These are phyloP conservation scores for Coelastrella sp. DNA, from an alignment of 139 green algal genomes.

Conservation along the genomic window DNA sequence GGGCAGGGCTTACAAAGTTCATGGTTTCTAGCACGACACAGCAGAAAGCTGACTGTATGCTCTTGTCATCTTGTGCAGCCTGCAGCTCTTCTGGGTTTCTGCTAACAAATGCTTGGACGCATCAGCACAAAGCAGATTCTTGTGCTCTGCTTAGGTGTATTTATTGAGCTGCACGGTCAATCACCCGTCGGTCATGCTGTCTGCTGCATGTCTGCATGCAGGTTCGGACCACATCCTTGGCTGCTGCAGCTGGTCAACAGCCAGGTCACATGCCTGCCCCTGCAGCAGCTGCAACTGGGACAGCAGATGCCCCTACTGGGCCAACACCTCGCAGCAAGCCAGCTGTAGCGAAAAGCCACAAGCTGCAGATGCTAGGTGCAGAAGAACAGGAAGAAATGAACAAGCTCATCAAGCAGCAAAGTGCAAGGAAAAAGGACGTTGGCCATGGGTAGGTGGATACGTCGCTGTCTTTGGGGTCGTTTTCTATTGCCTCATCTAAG, in stretches of 20 bases:
- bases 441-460: not conserved
- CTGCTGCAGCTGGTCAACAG: not conserved
- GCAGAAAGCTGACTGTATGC: no score
- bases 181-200: no score
- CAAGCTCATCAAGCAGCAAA: not conserved
- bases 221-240: not conserved
- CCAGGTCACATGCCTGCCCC: not conserved
- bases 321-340: not conserved
- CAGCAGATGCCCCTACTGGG: not conserved
- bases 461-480: no score
- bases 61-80: no score
- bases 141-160: no score
- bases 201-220: not conserved
- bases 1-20: no score
- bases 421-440: not conserved
- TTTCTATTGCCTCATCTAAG: no score
- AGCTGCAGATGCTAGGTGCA: not conserved
- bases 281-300: not conserved
- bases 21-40: no score
- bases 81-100: no score
- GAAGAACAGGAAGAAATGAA: not conserved
- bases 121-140: no score
- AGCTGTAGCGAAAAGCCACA: not conserved
- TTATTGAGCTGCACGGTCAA: no score
- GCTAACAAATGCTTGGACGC: no score